Evolutionary conservation across 768 basidiomycete species (phyloP), one percentile per base, ranked within the genome.

Genomic region (Leccinum subgranulosum): DNA sequence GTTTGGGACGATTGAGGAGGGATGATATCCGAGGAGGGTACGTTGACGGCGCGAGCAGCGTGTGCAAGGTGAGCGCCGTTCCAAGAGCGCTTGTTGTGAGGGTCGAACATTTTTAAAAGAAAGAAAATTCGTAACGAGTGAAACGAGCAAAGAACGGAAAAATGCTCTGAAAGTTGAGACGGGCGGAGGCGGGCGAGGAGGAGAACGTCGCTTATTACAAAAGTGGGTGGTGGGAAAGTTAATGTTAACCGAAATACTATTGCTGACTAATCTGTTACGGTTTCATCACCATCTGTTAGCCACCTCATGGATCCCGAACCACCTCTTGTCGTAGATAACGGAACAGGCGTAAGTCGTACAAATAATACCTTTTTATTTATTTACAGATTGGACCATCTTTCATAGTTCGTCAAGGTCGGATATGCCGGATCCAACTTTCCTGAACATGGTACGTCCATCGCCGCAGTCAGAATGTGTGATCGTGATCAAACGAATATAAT

Each of bases 341-440:
- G 92, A 67, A 94, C 92, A 29, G 92, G 92, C 53, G 91, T 92
- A 75, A 69, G 88, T 77, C 19, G 4, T 41, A 36, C 23, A 17
- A 21, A 15, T 28, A 11, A n/a, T n/a, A n/a, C n/a, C n/a, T 5
- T 25, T 1, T 12, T n/a, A 1, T 6, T 25, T 23, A 48, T 9
- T 60, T 57, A 50, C 19, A 48, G 43, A 27, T 33, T 54, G 41
- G 41, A n/a, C 39, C 31, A 9, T 34, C n/a, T 33, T n/a, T 39
- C 60, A 41, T 75, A 93, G 89, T 94, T 92, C 68, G 92, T 94
- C 67, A 93, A 93, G 79, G 89, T 92, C 36, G 91, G 92, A 46
- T 93, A 88, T 66, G 92, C 90, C 59, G 91, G 92, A 59, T 91
- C 90, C 67, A 97, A 98, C 79, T 98, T 97, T 66, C 95, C 95